Evolutionary conservation across 345 rosid species (phyloP).

Genomic region (Brassica nigra): DNA sequence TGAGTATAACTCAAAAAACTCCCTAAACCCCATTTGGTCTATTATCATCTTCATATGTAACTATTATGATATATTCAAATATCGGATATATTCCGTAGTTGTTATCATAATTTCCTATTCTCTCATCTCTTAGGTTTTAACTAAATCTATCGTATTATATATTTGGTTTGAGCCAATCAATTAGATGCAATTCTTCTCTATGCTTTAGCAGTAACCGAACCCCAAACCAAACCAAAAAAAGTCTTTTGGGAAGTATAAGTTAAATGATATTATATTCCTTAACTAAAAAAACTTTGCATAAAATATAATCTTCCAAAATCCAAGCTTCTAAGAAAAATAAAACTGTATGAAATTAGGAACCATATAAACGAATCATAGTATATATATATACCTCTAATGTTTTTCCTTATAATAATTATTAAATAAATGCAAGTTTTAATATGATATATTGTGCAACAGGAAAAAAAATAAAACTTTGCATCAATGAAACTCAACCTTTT

Average conservation of each 20-base stretch:
- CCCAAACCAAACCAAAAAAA: not conserved
- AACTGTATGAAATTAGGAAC: not conserved
- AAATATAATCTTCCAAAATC: not conserved
- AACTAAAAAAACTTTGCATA: not conserved
- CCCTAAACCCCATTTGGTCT: not conserved
- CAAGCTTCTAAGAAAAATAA: not conserved
- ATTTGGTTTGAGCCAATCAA: no score
- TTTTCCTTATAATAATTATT: not conserved
- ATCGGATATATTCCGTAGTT: no score
- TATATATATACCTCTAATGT: not conserved
- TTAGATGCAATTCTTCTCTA: no score
- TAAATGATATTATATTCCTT: not conserved
- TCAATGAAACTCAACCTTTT: conserved; percentile 9
- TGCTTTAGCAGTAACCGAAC: not conserved
- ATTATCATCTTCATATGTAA: not conserved
- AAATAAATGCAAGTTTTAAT: not conserved
- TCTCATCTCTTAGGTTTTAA: not conserved
- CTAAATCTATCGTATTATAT: not conserved
- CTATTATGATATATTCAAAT: no score
- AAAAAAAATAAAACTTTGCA: conserved; percentile 2
- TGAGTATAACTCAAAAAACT: not conserved
- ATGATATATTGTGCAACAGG: not conserved
- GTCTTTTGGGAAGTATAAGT: not conserved
- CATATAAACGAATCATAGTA: not conserved
- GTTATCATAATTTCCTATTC: not conserved